Evolutionary conservation across 306 rosid species (phyloP).

Genomic region (Fragaria vesca): DNA sequence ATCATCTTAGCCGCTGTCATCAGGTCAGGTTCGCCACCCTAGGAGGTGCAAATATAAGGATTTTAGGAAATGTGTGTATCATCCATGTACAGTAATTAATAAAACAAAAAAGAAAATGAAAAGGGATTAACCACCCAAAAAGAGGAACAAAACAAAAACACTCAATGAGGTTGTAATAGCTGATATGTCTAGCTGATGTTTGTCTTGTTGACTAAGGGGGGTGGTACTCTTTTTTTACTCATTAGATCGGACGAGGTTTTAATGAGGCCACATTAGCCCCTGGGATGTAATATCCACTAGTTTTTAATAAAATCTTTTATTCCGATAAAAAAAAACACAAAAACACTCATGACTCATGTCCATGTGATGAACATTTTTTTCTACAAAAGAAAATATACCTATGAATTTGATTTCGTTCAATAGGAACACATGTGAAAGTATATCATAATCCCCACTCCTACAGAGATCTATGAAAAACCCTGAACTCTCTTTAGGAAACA

Average conservation of each 20-base stretch:
- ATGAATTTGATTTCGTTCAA: not conserved
- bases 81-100: not conserved
- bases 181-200: too few species aligned
- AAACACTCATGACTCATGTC: too few species aligned
- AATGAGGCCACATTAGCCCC: too few species aligned
- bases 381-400: too few species aligned
- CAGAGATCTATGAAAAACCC: not conserved
- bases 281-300: too few species aligned
- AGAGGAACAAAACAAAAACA: not conserved
- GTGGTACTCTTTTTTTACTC: too few species aligned
- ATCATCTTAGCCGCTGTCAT: conserved; percentile 90
- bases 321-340: too few species aligned
- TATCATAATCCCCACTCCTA: not conserved
- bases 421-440: not conserved
- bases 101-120: not conserved
- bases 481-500: not conserved
- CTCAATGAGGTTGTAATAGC: not conserved
- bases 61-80: not conserved
- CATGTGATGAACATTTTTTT: too few species aligned
- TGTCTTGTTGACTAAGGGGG: too few species aligned
- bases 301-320: too few species aligned
- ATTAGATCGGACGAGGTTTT: too few species aligned
- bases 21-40: conserved; percentile 97
- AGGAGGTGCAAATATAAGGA: conserved; percentile 1
- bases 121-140: not conserved